A percentile compares a stretch with the other conserved stretches of the same genome.
Conservation (phyloP, 2,329 filamentous ascomycete genomes). For the Didymella pomorum region DNA sequence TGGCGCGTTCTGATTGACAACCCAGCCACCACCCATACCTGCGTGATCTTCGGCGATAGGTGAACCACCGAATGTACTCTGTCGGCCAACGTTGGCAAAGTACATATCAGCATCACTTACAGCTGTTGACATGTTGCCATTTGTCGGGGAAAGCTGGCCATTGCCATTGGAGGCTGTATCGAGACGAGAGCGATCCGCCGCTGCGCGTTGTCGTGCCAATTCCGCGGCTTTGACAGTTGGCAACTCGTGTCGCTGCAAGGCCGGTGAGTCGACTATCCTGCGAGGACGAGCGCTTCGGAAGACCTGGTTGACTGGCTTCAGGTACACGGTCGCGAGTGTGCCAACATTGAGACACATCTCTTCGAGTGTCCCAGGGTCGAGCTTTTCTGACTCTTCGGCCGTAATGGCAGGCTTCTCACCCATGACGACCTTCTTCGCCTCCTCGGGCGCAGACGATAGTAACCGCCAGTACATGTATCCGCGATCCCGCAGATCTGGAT, state of each 20-base stretch:
- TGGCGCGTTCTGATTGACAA: constrained; percentile 48
- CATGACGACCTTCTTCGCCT: constrained; percentile 91
- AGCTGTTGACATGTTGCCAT: constrained; percentile 69
- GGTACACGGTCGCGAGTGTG: constrained; percentile 93
- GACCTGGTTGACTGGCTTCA: constrained; percentile 96
- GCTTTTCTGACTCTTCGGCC: constrained; percentile 85
- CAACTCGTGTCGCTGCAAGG: constrained; percentile 77
- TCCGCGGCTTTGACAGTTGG: constrained; percentile 62
- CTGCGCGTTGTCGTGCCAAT: constrained; percentile 43
- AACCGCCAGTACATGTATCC: constrained; percentile 99
- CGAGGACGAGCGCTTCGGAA: constrained; percentile 88
- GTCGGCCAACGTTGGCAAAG: constrained; percentile 69
- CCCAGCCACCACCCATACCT: constrained; percentile 44
- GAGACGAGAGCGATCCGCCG: constrained; percentile 40
- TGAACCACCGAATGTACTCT: constrained; percentile 48
- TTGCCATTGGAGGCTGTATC: constrained; percentile 41
- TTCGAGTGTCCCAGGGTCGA: constrained; percentile 89
- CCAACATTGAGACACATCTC: constrained; percentile 98
- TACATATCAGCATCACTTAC: constrained; percentile 89
- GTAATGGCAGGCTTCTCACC: constrained; percentile 96
- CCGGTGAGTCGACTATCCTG: constrained; percentile 81
- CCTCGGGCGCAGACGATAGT: constrained; percentile 86
- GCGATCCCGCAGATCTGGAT: constrained; percentile 92
- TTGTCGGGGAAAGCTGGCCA: constrained; percentile 29
- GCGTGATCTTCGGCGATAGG: constrained; percentile 43